Conservation (phyloP, 2,329 filamentous ascomycete species). For the Chaetomium sp. region DNA sequence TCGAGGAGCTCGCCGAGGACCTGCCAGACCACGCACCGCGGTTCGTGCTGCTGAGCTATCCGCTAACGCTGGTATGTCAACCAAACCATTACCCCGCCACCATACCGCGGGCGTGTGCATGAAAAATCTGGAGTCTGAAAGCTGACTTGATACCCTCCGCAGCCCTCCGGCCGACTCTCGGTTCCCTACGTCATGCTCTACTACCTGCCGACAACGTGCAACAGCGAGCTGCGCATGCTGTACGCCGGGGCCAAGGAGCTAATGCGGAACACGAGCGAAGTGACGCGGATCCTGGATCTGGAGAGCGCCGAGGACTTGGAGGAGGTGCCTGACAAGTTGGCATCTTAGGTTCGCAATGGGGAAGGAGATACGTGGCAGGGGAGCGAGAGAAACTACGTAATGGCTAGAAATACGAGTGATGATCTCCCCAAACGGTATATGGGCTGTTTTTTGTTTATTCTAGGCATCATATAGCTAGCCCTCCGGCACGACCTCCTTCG, state of each 20-base stretch:
- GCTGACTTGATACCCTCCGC: not conserved
- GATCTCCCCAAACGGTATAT: not conserved
- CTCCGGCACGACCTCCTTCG: constrained; percentile 54
- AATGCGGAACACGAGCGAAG: constrained; percentile 90
- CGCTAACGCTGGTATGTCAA: constrained; percentile 71
- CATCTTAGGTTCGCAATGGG: constrained; percentile 33
- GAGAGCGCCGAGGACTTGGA: constrained; percentile 78
- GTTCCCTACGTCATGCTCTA: constrained; percentile 95
- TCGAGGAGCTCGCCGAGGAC: constrained; percentile 82
- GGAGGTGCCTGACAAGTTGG: constrained; percentile 71
- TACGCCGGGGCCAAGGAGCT: constrained; percentile 96
- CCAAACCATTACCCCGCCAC: not conserved
- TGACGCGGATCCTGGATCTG: constrained; percentile 84
- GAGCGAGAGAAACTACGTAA: no score
- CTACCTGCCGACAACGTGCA: constrained; percentile 91
- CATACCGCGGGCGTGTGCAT: not conserved
- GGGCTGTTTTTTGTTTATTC: not conserved
- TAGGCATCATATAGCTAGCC: constrained; percentile 33
- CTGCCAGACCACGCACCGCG: constrained; percentile 90
- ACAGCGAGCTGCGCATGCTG: constrained; percentile 83
- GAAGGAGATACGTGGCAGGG: not conserved
- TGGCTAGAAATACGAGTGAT: not conserved
- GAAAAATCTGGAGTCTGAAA: not conserved
- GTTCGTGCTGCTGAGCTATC: constrained; percentile 89
- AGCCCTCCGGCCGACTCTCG: constrained; percentile 80